Percentiles rank a stretch among this genome's conserved stretches.
phyloP scores from a whole-genome alignment of 2,329 filamentous ascomycete genomes.

The Lecanosticta acicola region DNA sequence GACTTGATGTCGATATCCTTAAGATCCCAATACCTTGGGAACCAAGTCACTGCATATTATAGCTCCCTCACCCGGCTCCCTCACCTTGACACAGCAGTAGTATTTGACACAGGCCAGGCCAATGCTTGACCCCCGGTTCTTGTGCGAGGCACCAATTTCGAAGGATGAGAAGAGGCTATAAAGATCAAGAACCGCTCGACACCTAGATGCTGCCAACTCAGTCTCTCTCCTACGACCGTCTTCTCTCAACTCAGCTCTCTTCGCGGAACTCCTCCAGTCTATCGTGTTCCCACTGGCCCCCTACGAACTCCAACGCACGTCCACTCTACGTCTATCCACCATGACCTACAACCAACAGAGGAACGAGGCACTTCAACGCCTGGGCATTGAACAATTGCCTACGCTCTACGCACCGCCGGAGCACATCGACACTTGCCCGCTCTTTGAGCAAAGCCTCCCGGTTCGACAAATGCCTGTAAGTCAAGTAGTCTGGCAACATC shows the following conservation, averaged over 20 bases:
- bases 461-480: conserved; percentile 3
- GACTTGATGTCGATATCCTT: conserved; percentile 7
- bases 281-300: background rate
- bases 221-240: background rate
- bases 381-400: conserved; percentile 30
- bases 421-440: conserved; percentile 4
- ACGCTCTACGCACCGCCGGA: conserved; percentile 10
- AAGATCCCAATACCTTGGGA: conserved; percentile 6
- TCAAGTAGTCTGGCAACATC: background rate
- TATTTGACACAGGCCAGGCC: conserved; percentile 7
- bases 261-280: background rate
- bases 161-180: background rate
- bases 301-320: no score
- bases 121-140: conserved; percentile 7
- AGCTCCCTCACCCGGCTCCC: conserved; percentile 9
- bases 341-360: conserved; percentile 28
- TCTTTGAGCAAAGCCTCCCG: conserved; percentile 3
- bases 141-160: background rate
- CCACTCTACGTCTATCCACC: background rate
- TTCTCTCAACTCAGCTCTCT: conserved; percentile 1
- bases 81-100: conserved; percentile 17
- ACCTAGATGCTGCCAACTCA: background rate
- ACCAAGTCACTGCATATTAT: conserved; percentile 8
- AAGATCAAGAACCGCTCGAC: background rate
- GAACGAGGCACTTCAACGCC: conserved; percentile 20